Evolutionary conservation across 768 basidiomycete species (phyloP), one percentile per base, ranked within the genome.

Genomic region (Crassisporium funariophilum): DNA sequence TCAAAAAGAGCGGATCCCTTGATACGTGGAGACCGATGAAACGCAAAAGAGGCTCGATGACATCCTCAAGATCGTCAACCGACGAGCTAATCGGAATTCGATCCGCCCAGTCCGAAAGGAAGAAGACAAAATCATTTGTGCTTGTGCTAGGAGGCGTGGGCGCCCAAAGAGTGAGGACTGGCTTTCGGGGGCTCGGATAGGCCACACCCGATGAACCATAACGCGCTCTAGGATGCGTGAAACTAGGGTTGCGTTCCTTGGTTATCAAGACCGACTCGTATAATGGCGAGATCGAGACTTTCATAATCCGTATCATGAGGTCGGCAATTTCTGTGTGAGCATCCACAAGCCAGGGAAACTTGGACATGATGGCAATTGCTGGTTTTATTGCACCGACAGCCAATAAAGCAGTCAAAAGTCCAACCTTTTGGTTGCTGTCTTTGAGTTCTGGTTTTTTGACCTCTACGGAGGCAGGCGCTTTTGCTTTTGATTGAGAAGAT

Each of bases 311-410:
- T 22, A 97, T 72, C 54, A 97, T 74, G 35, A 98, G 72, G 63
- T 98, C 95, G 6, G 93, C 88, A 40, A 98, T 74, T 55, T 93
- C 88, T 0, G 86, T 81, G 46, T 88, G 80, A 24, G 84, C 82
- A 52, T 91, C 85, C 15, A 88, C 82, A 36, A 97, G 67, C 87
- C 91, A 93, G 4, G 88, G 89, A 63, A 83, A 93, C 59, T 84
- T 84, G 37, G 86, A 79, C 60, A 98, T 67, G 50, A 98, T 81
- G 22, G 83, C 81, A 41, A 92, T 67, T 7, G 90, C 84, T 1
- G 90, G 84, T 36, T 84, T 81, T 40, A 95, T 58, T 19, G 90
- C 90, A 4, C 97, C 97, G 37, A 98, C 72, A 23, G 91, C 76
- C 22, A 99, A 81, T n/a, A 98, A 71, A 11, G 91, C 88, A 35